phyloP scores from a whole-genome alignment of 2,329 filamentous ascomycete species.

The Epichloe scottii region DNA sequence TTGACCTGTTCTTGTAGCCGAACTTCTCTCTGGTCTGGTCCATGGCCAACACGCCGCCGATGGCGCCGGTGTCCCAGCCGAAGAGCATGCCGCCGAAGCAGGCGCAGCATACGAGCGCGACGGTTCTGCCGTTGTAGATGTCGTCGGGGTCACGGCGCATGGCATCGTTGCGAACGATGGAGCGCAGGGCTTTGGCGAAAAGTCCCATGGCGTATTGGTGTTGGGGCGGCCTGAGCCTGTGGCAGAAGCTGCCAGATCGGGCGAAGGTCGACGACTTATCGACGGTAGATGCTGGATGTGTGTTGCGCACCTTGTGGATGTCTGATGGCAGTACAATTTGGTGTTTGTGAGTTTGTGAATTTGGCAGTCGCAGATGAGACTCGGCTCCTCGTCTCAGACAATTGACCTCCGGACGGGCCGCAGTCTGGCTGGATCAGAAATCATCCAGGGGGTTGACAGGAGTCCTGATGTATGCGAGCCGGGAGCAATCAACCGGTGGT shows the following conservation, averaged over 20 bases:
- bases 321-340: too few relatives aligned
- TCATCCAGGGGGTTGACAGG: too few relatives aligned
- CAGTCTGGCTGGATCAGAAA: too few relatives aligned
- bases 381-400: too few relatives aligned
- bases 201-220: slow-evolving; percentile 20
- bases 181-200: slow-evolving; percentile 34
- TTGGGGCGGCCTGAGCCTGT: background rate
- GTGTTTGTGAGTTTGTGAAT: too few relatives aligned
- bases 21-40: slow-evolving; percentile 37
- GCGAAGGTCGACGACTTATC: background rate
- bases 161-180: slow-evolving; percentile 55
- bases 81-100: slow-evolving; percentile 54
- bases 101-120: slow-evolving; percentile 48
- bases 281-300: too few relatives aligned
- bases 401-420: too few relatives aligned
- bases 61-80: slow-evolving; percentile 47
- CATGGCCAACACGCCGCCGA: slow-evolving; percentile 54
- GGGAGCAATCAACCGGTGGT: too few relatives aligned
- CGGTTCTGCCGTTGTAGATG: slow-evolving; percentile 59
- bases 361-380: too few relatives aligned
- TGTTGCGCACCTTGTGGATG: too few relatives aligned
- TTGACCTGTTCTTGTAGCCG: slow-evolving; percentile 18
- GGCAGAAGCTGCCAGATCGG: background rate
- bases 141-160: slow-evolving; percentile 55
- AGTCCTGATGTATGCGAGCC: too few relatives aligned